Percentiles rank a stretch among this genome's conserved stretches.
Evolutionary conservation across 495 filamentous ascomycete species (phyloP).

Genomic region (Aspergillus bertholletiae): DNA sequence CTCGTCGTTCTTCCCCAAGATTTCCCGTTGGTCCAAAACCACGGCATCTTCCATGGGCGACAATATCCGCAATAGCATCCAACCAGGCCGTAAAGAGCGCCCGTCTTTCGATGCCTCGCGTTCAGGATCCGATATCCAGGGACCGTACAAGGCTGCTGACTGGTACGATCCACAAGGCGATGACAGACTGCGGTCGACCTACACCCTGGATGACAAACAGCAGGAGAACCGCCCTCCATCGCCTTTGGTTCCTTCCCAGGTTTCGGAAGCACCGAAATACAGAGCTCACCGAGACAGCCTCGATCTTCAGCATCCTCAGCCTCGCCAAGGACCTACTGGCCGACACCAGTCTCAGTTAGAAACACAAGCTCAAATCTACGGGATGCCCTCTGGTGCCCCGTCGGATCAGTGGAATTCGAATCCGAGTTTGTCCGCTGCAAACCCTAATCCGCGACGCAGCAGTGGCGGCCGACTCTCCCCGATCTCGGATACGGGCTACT

Average conservation of each 20-base stretch:
- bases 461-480: constrained; percentile 49
- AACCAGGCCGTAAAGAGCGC: constrained; percentile 45
- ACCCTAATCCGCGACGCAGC: constrained; percentile 37
- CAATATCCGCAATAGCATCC: constrained; percentile 50
- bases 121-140: constrained; percentile 63
- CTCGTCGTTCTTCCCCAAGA: constrained; percentile 87
- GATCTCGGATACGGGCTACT: constrained; percentile 50
- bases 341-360: constrained; percentile 80
- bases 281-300: constrained; percentile 85
- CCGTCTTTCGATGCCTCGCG: constrained; percentile 58
- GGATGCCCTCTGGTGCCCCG: constrained; percentile 60
- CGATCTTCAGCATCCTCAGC: constrained; percentile 88
- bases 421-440: constrained; percentile 41
- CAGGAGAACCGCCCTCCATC: constrained; percentile 55
- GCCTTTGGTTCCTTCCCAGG: constrained; percentile 57
- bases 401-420: constrained; percentile 74
- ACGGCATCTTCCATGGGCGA: constrained; percentile 75
- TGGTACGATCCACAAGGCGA: constrained; percentile 62
- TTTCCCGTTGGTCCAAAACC: constrained; percentile 96
- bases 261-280: constrained; percentile 85
- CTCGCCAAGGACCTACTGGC: constrained; percentile 75
- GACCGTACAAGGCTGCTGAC: constrained; percentile 59
- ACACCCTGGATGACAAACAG: constrained; percentile 50
- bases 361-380: constrained; percentile 69
- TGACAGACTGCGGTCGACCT: constrained; percentile 68